A percentile compares a stretch with the other conserved stretches of the same genome.
Conservation (phyloP, 148 eudicot species). For the Vaccinium macrocarpon region DNA sequence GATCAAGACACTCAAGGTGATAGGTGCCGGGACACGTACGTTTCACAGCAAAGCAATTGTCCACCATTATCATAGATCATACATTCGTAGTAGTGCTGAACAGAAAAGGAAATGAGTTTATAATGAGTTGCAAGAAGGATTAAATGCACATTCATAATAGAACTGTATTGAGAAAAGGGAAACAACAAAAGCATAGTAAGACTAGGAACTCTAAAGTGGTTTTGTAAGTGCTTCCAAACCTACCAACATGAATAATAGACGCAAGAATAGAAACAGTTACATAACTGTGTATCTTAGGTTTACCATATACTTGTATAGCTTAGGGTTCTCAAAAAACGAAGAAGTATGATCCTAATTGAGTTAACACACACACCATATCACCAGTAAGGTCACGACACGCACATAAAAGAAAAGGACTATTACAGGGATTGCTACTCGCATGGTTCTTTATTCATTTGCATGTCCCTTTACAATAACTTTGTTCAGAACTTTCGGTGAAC, state of each 20-base stretch:
- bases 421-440: neutral
- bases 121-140: neutral
- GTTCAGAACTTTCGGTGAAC: neutral
- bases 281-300: neutral
- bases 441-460: constrained; percentile 1
- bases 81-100: constrained; percentile 84
- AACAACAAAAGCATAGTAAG: too few species aligned
- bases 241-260: neutral
- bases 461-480: neutral
- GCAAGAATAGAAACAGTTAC: neutral
- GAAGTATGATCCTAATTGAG: neutral
- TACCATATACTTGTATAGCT: neutral
- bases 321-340: neutral
- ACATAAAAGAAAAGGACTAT: neutral
- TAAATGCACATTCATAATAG: too few species aligned
- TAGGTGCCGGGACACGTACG: constrained; percentile 81
- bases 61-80: constrained; percentile 88
- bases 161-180: too few species aligned
- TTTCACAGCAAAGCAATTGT: constrained; percentile 78
- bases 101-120: constrained; percentile 30
- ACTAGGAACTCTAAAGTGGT: neutral
- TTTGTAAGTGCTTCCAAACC: constrained; percentile 3
- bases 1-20: constrained; percentile 87
- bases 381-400: neutral
- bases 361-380: neutral